Conservation (phyloP, 179 eudicot genomes). For the Beta corolliflora region DNA sequence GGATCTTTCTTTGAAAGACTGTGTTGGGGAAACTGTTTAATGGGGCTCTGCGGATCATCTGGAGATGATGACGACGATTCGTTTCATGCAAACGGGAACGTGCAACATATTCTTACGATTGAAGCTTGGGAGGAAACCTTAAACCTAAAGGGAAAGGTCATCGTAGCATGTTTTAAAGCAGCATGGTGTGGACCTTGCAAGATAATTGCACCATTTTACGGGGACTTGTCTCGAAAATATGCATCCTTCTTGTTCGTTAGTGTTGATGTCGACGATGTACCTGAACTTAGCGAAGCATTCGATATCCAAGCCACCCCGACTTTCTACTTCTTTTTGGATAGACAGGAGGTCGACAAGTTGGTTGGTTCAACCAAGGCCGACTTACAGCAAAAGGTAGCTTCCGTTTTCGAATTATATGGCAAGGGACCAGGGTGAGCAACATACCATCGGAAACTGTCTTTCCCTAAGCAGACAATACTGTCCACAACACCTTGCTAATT, state of each 20-base stretch:
- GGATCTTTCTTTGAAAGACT: background rate
- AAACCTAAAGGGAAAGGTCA: background rate
- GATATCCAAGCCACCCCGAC: slow-evolving; percentile 14
- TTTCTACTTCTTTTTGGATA: slow-evolving; percentile 8
- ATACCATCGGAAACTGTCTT: background rate
- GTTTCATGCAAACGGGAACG: slow-evolving; percentile 15
- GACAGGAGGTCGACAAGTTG: background rate
- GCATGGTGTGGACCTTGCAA: slow-evolving; percentile 18
- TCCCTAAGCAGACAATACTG: background rate
- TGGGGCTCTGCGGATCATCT: slow-evolving; percentile 3
- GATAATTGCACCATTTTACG: slow-evolving; percentile 14
- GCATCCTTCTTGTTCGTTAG: slow-evolving; percentile 2
- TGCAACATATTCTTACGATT: slow-evolving; percentile 6
- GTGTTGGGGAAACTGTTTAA: background rate
- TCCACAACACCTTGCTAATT: background rate
- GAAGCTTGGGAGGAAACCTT: slow-evolving; percentile 16
- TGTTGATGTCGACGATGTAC: slow-evolving; percentile 15
- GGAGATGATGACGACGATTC: slow-evolving; percentile 8
- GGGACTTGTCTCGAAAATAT: slow-evolving; percentile 15
- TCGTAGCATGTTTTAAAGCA: slow-evolving; percentile 16
- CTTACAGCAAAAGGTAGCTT: slow-evolving; percentile 5
- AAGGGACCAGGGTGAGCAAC: background rate
- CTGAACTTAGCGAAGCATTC: background rate
- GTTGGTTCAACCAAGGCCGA: slow-evolving; percentile 8
- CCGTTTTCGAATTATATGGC: background rate